Percentiles rank a stretch among this genome's conserved stretches.
Evolutionary conservation across 345 rosid genomes (phyloP).

Genomic region (Lepidium africanum): DNA sequence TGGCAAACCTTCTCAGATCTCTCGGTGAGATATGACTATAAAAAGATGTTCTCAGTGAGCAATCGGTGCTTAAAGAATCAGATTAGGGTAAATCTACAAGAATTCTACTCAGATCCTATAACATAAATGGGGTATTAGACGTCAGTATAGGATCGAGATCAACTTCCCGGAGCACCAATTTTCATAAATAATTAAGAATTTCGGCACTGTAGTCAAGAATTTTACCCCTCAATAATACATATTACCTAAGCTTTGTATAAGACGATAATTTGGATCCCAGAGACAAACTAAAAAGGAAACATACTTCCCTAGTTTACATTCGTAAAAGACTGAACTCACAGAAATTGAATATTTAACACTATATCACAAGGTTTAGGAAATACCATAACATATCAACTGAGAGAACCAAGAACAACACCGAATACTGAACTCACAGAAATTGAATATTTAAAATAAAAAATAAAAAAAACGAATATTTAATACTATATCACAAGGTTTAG

Average conservation of each 20-base stretch:
- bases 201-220: not conserved
- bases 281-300: not conserved
- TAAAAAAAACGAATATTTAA: too few relatives aligned
- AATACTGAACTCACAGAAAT: constrained; percentile 29
- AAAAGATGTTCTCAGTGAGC: too few relatives aligned
- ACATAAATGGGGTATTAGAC: not conserved
- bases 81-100: not conserved
- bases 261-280: not conserved
- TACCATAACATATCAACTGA: constrained; percentile 78
- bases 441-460: too few relatives aligned
- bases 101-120: not conserved
- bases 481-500: constrained; percentile 7
- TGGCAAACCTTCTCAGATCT: too few relatives aligned
- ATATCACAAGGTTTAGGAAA: constrained; percentile 10
- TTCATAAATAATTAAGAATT: not conserved
- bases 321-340: not conserved
- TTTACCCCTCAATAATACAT: not conserved
- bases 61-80: too few relatives aligned
- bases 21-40: too few relatives aligned
- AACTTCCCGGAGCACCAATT: not conserved
- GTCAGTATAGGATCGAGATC: not conserved
- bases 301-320: not conserved
- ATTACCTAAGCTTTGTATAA: not conserved
- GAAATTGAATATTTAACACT: not conserved
- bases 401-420: constrained; percentile 70